These are phyloP conservation scores for Fimicolochytrium jonesii DNA, from an alignment of 192 early-diverging fungal species.

Conservation along the genomic window DNA sequence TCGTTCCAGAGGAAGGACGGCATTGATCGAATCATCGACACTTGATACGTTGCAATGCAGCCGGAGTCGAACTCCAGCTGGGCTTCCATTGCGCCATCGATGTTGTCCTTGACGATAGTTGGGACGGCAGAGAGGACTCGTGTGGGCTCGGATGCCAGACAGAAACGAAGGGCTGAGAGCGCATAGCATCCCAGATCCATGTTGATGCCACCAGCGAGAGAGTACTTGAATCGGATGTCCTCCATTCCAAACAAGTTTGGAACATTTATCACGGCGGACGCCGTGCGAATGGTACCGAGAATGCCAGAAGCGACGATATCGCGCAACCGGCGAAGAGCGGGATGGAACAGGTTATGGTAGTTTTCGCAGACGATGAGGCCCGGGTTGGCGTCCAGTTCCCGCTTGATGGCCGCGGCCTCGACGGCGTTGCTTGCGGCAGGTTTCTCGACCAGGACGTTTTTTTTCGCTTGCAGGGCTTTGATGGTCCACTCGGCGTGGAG, in stretches of 20 bases:
- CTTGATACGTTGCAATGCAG: not conserved
- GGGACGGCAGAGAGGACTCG: not conserved
- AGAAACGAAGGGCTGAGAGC: constrained; percentile 21
- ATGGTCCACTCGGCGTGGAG: constrained; percentile 50
- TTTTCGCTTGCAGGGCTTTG: constrained; percentile 44
- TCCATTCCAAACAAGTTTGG: constrained; percentile 1
- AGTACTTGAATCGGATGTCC: constrained; percentile 28
- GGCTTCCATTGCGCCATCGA: not conserved
- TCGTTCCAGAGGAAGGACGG: not conserved
- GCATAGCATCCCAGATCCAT: constrained; percentile 34
- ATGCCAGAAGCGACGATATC: not conserved
- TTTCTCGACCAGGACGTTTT: constrained; percentile 54
- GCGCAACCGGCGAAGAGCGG: not conserved
- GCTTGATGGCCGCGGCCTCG: constrained; percentile 22
- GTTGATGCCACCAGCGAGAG: constrained; percentile 24
- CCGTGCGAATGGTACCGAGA: not conserved
- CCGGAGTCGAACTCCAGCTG: not conserved
- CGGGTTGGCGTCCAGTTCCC: not conserved
- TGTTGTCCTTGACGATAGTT: not conserved
- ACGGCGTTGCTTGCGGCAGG: constrained; percentile 29
- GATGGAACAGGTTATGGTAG: not conserved
- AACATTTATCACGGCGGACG: not conserved
- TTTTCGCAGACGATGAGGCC: not conserved
- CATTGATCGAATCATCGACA: not conserved
- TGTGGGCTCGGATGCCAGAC: not conserved